Base-by-base conservation (phyloP, 768 basidiomycete species). In the Kwoniella heveanensis region DNA sequence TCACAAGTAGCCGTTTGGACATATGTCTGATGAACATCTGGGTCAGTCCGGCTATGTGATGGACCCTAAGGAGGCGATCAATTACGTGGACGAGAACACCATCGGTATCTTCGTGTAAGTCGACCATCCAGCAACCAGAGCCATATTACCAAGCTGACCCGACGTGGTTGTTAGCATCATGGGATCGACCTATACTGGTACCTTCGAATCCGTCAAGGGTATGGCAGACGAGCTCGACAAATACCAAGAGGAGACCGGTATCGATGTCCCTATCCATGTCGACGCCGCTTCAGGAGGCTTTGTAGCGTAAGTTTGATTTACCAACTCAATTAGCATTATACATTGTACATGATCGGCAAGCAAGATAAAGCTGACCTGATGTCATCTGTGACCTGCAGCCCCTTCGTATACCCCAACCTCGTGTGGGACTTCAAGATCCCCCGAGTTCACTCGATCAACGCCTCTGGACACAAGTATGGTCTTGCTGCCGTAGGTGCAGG, bases 161-260 rank as follows among this genome's bases (percentile, higher is more conserved):
- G 83, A 88, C 84, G 74, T 15, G 49, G 10, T 26, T 37, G 36
- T n/a, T 61, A 57, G 55, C 17, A 60, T 69, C 46, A 73, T 77
- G 25, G 76, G 79, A 68, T 81, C 80, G 13, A 85, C 83, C 25
- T 84, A 83, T 67, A 86, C 85, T 6, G 85, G 84, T n/a, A 83
- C 82, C 68, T 86, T 83, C 71, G 93, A 95, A 71, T 87, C 88
- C 13, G 92, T 96, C 30, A 85, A 90, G 76, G 90, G 88, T 76
- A 90, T 96, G 87, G 83, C 88, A 0, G 86, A 88, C 46, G 71
- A 72, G 58, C 67, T 92, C 78, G 83, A 84, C 81, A 83, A 80
- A 57, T 81, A 86, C 64, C 81, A 87, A 67, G 75, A 53, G 21
- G 70, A 79, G 64, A 84, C 82, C 0, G 84, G 83, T n/a, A 81